Base-by-base conservation (phyloP, 2,329 filamentous ascomycete genomes). In the Botrytis pseudocinerea region DNA sequence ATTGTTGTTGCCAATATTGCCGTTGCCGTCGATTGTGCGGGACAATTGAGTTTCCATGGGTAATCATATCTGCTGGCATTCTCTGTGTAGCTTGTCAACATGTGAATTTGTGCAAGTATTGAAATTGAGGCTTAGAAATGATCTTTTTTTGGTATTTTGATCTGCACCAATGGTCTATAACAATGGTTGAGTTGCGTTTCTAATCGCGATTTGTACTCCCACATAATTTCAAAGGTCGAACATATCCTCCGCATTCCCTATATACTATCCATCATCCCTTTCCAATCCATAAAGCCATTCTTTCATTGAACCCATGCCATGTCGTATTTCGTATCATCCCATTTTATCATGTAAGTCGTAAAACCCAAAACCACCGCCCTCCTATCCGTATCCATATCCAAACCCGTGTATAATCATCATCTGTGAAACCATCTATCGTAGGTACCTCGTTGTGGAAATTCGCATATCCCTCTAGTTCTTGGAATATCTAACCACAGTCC, bases 401-500 rank as follows among this genome's bases (percentile, higher is more conserved):
- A 54, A 54, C 22, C 25, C 46, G n/a, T 57, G 51, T 28, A 42
- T 28, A 40, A 14, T 38, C 46, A 40, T 54, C 64, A 54, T 68
- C 35, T 14, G 16, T 8, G 22, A 54, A 54, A 3, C n/a, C 22
- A 14, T 68, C 35, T 20, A 28, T 54, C 46, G 25, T 54, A 20
- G 35, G 10, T 32, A 59, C 28, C 12, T 35, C 42, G 10, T 44
- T n/a, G 35, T 44, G 32, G 7, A 69, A 40, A 40, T 22, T 22
- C 46, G 32, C 28, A 28, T 16, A 14, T n/a, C 48, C n/a, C 4
- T 66, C 44, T 74, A 68, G 32, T 68, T 28, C 46, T 54, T 68
- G 1, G 64, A 54, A 54, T 54, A 76, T 38, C 72, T 73, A 64
- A 80, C 65, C 32, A 78, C 76, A 54, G 78, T 77, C 73, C 76